A percentile compares a stretch with the other conserved stretches of the same genome.
Conservation (phyloP, 805 yeast species). For the Schwanniomyces vanrijiae region DNA sequence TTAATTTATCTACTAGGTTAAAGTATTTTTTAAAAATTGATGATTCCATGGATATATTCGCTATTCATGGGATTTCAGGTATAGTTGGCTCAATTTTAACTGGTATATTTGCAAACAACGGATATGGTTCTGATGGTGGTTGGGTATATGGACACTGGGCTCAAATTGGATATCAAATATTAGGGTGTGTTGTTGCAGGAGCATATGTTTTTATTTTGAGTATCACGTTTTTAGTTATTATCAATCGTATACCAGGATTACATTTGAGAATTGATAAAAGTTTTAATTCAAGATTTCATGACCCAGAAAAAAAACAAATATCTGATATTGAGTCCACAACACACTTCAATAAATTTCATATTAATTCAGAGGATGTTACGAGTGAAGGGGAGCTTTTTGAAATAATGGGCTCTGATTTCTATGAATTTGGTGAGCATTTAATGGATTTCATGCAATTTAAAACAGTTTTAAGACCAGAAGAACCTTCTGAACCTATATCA, state of each 20-base stretch:
- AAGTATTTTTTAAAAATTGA: conserved; percentile 40
- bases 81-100: conserved; percentile 40
- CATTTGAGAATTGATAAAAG: conserved; percentile 42
- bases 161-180: conserved; percentile 40
- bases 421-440: conserved; percentile 41
- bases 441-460: conserved; percentile 44
- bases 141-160: conserved; percentile 42
- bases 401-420: conserved; percentile 36
- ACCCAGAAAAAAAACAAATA: conserved; percentile 6
- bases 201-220: conserved; percentile 34
- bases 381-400: conserved; percentile 27
- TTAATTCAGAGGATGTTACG: conserved; percentile 1
- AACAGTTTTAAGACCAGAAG: conserved; percentile 34
- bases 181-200: conserved; percentile 35
- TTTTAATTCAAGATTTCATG: conserved; percentile 31
- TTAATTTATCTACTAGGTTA: conserved; percentile 39
- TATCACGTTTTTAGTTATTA: conserved; percentile 30
- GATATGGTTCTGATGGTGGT: conserved; percentile 36
- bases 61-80: conserved; percentile 44
- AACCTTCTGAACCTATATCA: conserved; percentile 21
- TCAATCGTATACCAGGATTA: conserved; percentile 40
- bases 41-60: conserved; percentile 44
- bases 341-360: neutral
- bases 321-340: conserved; percentile 12
- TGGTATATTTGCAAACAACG: conserved; percentile 37